Conservation (phyloP, 306 rosid genomes). For the Cucurbita pepo region DNA sequence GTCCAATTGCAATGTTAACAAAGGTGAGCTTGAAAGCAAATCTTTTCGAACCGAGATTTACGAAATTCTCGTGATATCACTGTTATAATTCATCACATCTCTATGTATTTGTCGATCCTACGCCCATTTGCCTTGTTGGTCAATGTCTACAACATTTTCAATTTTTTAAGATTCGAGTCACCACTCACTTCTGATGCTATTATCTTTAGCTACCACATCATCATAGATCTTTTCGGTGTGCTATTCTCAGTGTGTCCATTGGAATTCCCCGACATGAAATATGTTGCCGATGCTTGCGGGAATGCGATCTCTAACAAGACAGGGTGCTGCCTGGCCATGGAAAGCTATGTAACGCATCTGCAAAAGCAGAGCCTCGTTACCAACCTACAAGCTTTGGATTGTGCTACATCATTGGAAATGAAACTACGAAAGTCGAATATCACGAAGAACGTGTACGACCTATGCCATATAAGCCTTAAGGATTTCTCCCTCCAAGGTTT, state of each 20-base stretch:
- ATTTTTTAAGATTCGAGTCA: neutral
- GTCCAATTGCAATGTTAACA: slow-evolving; percentile 80
- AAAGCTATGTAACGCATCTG: slow-evolving; percentile 72
- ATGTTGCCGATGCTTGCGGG: slow-evolving; percentile 53
- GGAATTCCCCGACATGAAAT: slow-evolving; percentile 53
- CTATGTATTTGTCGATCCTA: neutral
- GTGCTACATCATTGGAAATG: slow-evolving; percentile 76
- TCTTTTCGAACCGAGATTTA: neutral
- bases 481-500: slow-evolving; percentile 95
- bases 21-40: slow-evolving; percentile 23
- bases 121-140: neutral
- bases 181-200: neutral
- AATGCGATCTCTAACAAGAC: slow-evolving; percentile 48
- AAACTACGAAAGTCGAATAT: slow-evolving; percentile 51
- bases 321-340: slow-evolving; percentile 72
- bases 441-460: slow-evolving; percentile 48
- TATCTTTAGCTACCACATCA: slow-evolving; percentile 1
- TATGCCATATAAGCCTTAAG: slow-evolving; percentile 78
- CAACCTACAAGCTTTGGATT: slow-evolving; percentile 84
- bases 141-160: neutral
- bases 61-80: neutral
- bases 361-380: slow-evolving; percentile 94
- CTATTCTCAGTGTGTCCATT: slow-evolving; percentile 63
- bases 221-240: neutral
- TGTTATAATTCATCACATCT: neutral